Evolutionary conservation across 495 filamentous ascomycete species (phyloP), one percentile per base, ranked within the genome.

Genomic region (Ascobolus immersus): DNA sequence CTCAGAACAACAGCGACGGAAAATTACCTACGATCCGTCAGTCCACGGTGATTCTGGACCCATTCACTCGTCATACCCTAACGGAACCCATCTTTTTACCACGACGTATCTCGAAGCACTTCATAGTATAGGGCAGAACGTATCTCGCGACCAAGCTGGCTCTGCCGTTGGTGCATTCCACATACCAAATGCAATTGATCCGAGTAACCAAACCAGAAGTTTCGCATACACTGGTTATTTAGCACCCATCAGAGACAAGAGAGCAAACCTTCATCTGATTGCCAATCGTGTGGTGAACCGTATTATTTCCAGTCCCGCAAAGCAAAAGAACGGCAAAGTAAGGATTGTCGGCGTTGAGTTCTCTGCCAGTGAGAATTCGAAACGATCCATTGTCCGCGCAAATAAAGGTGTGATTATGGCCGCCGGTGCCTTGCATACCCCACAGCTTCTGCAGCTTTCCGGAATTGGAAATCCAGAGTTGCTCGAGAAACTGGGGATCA

Each of bases 371-470:
- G n/a, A n/a, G n/a, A n/a, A n/a, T n/a, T n/a, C n/a, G n/a, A n/a
- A n/a, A n/a, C n/a, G n/a, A n/a, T n/a, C n/a, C n/a, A n/a, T n/a
- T n/a, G 51, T 56, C 28, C 44, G 40, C 13, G 64, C 62, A 0
- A 52, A 48, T 4, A 56, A 55, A 32, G 67, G 71, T 42, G 64
- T 71, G 8, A 64, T 70, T 28, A 25, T 71, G 11, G 56, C 65
- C 1, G 64, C 65, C 1, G 67, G 67, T 4, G 55, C 56, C 1
- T 45, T 71, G 9, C 62, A 68, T 35, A 65, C 61, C 21, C 65
- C 66, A 0, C 62, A 69, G 30, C 41, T 71, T 3, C 46, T 69
- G 4, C 61, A 67, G 38, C 45, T 67, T 1, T 61, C 57, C 23
- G 66, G 66, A 4, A 58, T 68, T 28, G 66, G 66, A 2, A 54